Percentiles rank a stretch among this genome's conserved stretches.
Evolutionary conservation across 345 rosid genomes (phyloP).

Genomic region (Triadica sebifera): DNA sequence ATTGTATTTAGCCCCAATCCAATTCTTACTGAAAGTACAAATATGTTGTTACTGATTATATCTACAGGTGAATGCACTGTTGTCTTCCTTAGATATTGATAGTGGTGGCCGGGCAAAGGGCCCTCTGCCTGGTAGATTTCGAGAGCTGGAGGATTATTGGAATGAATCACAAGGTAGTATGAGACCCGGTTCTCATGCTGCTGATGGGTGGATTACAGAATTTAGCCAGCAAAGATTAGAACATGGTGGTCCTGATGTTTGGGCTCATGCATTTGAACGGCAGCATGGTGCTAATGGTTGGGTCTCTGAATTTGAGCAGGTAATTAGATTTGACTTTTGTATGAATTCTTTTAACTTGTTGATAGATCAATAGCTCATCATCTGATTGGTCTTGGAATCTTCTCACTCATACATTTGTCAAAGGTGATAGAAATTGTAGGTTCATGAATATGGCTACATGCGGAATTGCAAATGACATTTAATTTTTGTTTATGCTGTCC

Average conservation of each 20-base stretch:
- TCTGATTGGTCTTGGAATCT: not conserved
- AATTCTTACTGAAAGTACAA: not conserved
- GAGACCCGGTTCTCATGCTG: conserved; percentile 56
- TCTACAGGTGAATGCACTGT: conserved; percentile 76
- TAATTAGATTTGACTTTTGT: conserved; percentile 16
- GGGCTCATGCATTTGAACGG: conserved; percentile 89
- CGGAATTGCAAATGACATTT: not conserved
- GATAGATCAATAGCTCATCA: not conserved
- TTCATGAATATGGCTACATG: conserved; percentile 1
- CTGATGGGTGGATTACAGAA: conserved; percentile 78
- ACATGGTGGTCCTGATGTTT: conserved; percentile 61
- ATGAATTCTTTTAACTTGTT: not conserved
- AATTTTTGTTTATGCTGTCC: not conserved
- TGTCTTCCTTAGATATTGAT: conserved; percentile 92
- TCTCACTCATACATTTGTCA: not conserved
- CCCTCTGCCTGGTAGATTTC: conserved; percentile 69
- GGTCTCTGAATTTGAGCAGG: conserved; percentile 98
- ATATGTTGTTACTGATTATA: conserved; percentile 1
- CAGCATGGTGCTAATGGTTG: conserved; percentile 91
- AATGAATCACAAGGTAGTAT: conserved; percentile 85
- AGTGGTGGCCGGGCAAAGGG: conserved; percentile 62
- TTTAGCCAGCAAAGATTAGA: conserved; percentile 57
- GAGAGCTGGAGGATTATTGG: conserved; percentile 92
- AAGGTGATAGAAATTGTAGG: not conserved
- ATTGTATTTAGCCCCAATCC: not conserved